Percentiles rank a stretch among this genome's conserved stretches.
phyloP scores from a whole-genome alignment of 768 basidiomycete species.

The Lanmaoa rubissima region DNA sequence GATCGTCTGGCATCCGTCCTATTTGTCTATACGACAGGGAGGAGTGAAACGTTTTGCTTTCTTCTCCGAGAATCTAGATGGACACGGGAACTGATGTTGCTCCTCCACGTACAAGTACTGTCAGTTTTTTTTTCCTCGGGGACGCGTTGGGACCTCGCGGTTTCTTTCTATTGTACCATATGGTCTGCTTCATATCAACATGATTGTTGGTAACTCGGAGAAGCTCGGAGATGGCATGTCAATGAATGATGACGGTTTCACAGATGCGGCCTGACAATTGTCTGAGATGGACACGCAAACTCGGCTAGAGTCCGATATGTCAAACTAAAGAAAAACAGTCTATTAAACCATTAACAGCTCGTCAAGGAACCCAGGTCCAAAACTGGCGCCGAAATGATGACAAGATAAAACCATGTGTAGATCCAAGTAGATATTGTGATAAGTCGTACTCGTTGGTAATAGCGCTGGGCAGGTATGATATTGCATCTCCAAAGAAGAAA shows the following conservation, averaged over 20 bases:
- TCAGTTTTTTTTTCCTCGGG: background rate
- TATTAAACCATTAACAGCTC: conserved; percentile 5
- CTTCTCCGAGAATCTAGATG: too few species aligned
- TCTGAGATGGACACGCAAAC: background rate
- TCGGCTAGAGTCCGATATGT: background rate
- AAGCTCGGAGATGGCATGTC: background rate
- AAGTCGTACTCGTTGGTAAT: conserved; percentile 6
- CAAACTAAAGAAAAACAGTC: background rate
- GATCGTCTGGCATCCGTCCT: too few species aligned
- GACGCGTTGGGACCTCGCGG: background rate
- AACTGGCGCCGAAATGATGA: background rate
- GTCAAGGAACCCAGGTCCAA: conserved; percentile 1
- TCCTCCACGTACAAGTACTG: too few species aligned
- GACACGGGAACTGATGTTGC: too few species aligned
- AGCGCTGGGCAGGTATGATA: background rate
- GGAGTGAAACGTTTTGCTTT: too few species aligned
- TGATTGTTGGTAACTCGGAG: background rate
- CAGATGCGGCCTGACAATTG: too few species aligned
- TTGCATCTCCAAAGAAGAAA: background rate
- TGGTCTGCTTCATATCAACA: background rate
- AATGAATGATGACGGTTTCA: background rate
- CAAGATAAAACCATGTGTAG: conserved; percentile 1
- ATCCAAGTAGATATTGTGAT: conserved; percentile 9
- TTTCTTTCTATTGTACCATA: background rate
- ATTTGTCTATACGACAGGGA: too few species aligned